These are phyloP conservation scores for Ganoderma boninense DNA, from an alignment of 1,284 basidiomycete species.

Conservation along the genomic window DNA sequence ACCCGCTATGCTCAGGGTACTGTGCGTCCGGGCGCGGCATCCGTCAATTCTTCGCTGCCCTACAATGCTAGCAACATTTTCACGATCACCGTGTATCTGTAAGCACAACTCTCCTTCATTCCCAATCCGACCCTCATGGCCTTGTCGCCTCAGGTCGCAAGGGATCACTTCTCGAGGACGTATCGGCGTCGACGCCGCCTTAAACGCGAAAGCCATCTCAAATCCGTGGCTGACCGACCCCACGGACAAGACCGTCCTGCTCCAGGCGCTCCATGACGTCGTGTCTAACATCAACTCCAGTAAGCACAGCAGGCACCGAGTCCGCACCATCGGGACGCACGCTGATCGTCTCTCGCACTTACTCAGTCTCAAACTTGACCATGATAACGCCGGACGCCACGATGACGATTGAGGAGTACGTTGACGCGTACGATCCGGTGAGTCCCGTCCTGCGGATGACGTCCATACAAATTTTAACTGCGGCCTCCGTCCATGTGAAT, in stretches of 20 bases:
- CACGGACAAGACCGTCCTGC: constrained; percentile 58
- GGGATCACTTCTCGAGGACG: constrained; percentile 70
- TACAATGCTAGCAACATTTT: constrained; percentile 65
- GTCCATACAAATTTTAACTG: not conserved
- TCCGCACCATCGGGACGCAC: not conserved
- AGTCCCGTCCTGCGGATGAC: constrained; percentile 17
- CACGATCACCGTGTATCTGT: constrained; percentile 68
- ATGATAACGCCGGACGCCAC: constrained; percentile 68
- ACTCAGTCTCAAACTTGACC: constrained; percentile 47
- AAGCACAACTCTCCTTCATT: constrained; percentile 30
- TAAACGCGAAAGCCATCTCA: constrained; percentile 56
- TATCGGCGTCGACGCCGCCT: constrained; percentile 62
- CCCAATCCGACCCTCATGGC: not conserved
- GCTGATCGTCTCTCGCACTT: constrained; percentile 43
- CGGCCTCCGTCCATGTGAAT: not conserved
- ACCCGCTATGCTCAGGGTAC: constrained; percentile 69
- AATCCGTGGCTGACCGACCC: constrained; percentile 69
- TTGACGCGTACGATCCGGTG: constrained; percentile 57
- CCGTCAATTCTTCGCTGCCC: constrained; percentile 55
- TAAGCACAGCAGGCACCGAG: constrained; percentile 33
- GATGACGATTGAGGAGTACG: constrained; percentile 59
- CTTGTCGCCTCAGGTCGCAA: constrained; percentile 36
- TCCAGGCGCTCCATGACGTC: constrained; percentile 59
- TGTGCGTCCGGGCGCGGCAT: constrained; percentile 68
- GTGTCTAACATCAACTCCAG: constrained; percentile 50